These are phyloP conservation scores for Pseudogymnoascus sp. DNA, from an alignment of 2,329 filamentous ascomycete genomes.

Conservation along the genomic window DNA sequence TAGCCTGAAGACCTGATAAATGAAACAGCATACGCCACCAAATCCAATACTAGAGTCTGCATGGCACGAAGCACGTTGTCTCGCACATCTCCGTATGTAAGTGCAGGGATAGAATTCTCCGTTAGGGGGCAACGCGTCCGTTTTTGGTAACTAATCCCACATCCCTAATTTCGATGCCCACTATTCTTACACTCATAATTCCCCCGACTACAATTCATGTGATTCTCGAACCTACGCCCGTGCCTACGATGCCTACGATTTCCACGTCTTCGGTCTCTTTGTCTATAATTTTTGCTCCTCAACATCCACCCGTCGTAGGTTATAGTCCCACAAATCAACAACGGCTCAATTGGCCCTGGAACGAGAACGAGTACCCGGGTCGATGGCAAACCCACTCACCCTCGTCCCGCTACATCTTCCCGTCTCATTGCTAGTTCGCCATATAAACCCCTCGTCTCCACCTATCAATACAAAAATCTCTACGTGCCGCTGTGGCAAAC, in stretches of 20 bases:
- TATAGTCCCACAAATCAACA: neutral
- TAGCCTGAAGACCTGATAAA: conserved; percentile 4
- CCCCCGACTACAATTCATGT: neutral
- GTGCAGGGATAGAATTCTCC: neutral
- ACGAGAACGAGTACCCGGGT: neutral
- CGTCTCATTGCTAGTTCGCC: neutral
- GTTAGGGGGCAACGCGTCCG: neutral
- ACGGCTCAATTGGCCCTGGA: neutral
- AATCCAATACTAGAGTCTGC: neutral
- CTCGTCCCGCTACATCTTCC: neutral
- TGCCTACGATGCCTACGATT: neutral
- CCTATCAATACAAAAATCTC: neutral
- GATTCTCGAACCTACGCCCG: neutral
- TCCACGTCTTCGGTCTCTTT: neutral
- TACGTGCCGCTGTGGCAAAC: neutral
- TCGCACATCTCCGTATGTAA: neutral
- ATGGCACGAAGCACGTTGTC: neutral
- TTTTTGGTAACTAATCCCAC: neutral
- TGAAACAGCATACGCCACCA: neutral
- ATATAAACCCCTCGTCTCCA: neutral
- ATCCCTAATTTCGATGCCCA: neutral
- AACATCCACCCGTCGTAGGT: neutral
- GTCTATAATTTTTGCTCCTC: neutral
- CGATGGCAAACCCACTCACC: neutral
- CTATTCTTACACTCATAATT: neutral